A percentile compares a stretch with the other conserved stretches of the same genome.
These are phyloP conservation scores for Pseudopyricularia cyperi DNA, from an alignment of 2,329 filamentous ascomycete genomes.

Conservation along the genomic window DNA sequence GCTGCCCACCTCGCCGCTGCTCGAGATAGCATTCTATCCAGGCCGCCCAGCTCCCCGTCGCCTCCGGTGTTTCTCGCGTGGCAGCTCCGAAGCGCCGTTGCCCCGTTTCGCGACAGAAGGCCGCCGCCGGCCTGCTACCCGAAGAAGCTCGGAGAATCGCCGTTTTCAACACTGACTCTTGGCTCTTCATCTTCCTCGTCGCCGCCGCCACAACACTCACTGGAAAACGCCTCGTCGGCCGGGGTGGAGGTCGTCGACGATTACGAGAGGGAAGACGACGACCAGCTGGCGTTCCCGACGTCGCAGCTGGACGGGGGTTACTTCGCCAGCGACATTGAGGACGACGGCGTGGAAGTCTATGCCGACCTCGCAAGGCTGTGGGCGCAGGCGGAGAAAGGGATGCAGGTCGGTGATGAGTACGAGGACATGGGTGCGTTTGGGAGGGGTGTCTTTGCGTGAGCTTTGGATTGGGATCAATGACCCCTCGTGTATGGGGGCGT, in stretches of 20 bases:
- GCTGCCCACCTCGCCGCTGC: neutral
- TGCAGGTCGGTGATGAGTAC: neutral
- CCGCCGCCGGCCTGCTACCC: neutral
- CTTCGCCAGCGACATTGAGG: neutral
- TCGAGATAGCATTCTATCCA: neutral
- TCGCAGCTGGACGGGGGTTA: neutral
- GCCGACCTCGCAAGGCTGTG: neutral
- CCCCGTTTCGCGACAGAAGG: neutral
- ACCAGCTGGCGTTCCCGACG: neutral
- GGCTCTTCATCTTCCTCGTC: neutral
- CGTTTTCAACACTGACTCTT: too few relatives aligned
- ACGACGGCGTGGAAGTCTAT: neutral
- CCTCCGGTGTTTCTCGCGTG: neutral
- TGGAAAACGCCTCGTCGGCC: neutral
- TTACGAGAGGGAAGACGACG: neutral
- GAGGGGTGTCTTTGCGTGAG: neutral
- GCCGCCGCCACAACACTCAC: neutral
- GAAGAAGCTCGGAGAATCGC: neutral
- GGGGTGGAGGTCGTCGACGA: neutral
- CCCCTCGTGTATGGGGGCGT: neutral
- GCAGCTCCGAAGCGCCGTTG: neutral
- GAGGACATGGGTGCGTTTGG: neutral
- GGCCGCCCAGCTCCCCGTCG: neutral
- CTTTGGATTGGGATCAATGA: too few relatives aligned
- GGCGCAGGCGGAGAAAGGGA: neutral